Evolutionary conservation across 140 eudicot species (phyloP), one percentile per base, ranked within the genome.

Genomic region (Ambrosia hybrid): DNA sequence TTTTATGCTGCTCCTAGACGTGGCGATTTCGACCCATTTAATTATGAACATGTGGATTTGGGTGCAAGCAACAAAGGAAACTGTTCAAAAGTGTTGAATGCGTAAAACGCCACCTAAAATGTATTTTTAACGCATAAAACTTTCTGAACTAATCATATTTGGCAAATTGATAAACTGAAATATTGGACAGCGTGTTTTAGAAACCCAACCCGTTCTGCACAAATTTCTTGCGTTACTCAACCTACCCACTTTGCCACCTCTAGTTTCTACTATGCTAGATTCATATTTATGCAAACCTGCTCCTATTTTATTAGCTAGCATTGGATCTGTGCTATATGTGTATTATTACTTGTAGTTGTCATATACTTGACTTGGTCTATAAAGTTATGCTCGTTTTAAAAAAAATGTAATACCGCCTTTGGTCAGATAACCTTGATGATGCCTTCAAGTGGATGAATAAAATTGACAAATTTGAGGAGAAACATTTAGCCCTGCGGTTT

Each of bases 401-500:
- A 39, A 21, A 21, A 21, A 21, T 21, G 45, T 55, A 17, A n/a
- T 56, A 14, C 46, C 41, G 55, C 30, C 5, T 78, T 56, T 78
- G 78, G 51, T 65, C 90, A 89, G 97, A 79, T 57, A 86, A 74
- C 2, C 62, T 83, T 34, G 91, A 83, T 76, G 95, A 91, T 14
- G 78, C 84, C 33, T 76, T 17, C 76, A 86, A 86, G 52, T 91
- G 79, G 89, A 91, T 92, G 98, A 70, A 69, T 15, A 85, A 57
- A 84, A 80, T 92, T 7, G 87, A 89, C 80, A 85, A 85, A 76
- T 87, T 92, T 59, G 95, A 89, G 82, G 78, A 85, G 49, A 92
- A 83, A 80, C 95, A 87, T 82, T 81, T 81, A 51, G 61, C 37
- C 17, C 78, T 77, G 46, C 90, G 87, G 10, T 74, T 84, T 0